These are phyloP conservation scores for Linum lewisii DNA, from an alignment of 345 rosid species.

Conservation along the genomic window DNA sequence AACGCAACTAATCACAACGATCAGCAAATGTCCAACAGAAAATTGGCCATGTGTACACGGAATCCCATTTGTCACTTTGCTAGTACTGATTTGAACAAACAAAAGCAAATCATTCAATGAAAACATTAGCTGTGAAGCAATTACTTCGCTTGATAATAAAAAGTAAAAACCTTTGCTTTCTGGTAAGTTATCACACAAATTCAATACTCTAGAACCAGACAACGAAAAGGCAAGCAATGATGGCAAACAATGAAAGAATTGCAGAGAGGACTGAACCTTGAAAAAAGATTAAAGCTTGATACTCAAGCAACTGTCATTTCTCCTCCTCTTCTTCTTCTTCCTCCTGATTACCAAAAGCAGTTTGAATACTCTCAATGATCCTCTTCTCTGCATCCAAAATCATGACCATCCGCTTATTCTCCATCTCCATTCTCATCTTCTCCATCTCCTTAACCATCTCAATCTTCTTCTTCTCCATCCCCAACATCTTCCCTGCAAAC, in stretches of 20 bases:
- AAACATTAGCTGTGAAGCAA: too few relatives aligned
- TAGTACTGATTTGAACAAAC: too few relatives aligned
- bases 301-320: neutral
- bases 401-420: constrained; percentile 45
- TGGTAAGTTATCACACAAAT: too few relatives aligned
- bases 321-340: constrained; percentile 6
- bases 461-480: constrained; percentile 61
- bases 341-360: constrained; percentile 16
- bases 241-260: neutral
- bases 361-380: constrained; percentile 36
- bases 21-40: too few relatives aligned
- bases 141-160: too few relatives aligned
- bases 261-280: neutral
- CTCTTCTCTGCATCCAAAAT: constrained; percentile 46
- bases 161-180: too few relatives aligned
- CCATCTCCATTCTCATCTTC: constrained; percentile 57
- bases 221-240: neutral
- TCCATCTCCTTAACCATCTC: constrained; percentile 53
- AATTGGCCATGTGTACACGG: too few relatives aligned
- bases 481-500: constrained; percentile 45
- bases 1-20: too few relatives aligned
- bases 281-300: neutral
- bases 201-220: too few relatives aligned
- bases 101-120: too few relatives aligned
- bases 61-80: too few relatives aligned